Conservation (phyloP, 495 filamentous ascomycete genomes). For the Tuber magnatum region DNA sequence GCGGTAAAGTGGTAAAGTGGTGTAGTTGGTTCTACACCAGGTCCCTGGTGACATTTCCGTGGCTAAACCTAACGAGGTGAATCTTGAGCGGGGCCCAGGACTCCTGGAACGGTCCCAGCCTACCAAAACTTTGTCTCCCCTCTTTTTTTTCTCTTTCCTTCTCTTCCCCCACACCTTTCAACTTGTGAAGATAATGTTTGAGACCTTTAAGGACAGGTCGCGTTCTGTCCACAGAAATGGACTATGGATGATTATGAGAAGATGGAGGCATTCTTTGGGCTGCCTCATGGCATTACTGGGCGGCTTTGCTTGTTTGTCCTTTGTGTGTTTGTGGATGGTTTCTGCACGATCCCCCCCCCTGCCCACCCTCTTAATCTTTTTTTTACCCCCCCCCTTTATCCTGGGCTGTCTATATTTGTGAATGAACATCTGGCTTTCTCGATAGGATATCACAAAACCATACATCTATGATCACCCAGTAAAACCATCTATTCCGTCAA, state of each 20-base stretch:
- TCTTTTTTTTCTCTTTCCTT: too few relatives aligned
- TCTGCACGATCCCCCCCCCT: slow-evolving; percentile 16
- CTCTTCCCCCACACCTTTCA: neutral
- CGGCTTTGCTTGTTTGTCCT: slow-evolving; percentile 47
- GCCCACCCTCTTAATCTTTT: too few relatives aligned
- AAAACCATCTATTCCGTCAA: neutral
- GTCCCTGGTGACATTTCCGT: too few relatives aligned
- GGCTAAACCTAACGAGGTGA: too few relatives aligned
- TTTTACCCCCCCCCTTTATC: neutral
- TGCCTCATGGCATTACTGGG: slow-evolving; percentile 45
- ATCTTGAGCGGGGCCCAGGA: too few relatives aligned
- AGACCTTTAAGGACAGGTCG: neutral
- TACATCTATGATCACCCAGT: neutral
- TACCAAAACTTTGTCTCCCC: neutral
- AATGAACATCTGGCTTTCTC: neutral
- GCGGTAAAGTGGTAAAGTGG: too few relatives aligned
- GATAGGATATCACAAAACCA: neutral
- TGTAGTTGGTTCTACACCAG: too few relatives aligned
- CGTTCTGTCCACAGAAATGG: neutral
- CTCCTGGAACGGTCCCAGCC: too few relatives aligned
- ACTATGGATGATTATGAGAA: slow-evolving; percentile 26
- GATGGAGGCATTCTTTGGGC: slow-evolving; percentile 43
- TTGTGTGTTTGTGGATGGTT: slow-evolving; percentile 41
- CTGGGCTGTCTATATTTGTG: neutral
- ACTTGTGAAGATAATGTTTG: neutral